Percentiles rank a stretch among this genome's conserved stretches.
These are phyloP conservation scores for Chaetothyriales sp. DNA, from an alignment of 2,329 filamentous ascomycete genomes.

Conservation along the genomic window DNA sequence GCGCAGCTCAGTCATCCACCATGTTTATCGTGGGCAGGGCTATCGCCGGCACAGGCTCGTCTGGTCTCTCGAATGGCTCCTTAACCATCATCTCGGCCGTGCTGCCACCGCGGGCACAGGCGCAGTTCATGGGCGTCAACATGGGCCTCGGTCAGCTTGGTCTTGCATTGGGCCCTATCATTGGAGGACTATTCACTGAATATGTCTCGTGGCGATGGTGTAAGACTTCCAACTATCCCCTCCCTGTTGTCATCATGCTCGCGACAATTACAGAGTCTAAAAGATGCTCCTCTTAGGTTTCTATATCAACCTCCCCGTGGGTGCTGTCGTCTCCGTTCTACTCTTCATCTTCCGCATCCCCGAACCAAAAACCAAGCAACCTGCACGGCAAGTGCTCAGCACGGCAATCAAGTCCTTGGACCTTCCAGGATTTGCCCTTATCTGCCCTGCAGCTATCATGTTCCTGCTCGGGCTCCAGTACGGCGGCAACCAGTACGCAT, in stretches of 20 bases:
- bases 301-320: slow-evolving; percentile 38
- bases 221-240: too few relatives aligned
- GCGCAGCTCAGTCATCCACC: slow-evolving; percentile 21
- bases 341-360: slow-evolving; percentile 18
- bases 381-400: slow-evolving; percentile 6
- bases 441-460: slow-evolving; percentile 33
- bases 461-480: slow-evolving; percentile 43
- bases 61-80: slow-evolving; percentile 21
- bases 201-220: slow-evolving; percentile 21
- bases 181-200: slow-evolving; percentile 21
- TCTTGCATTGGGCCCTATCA: slow-evolving; percentile 19
- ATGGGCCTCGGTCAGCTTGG: slow-evolving; percentile 19
- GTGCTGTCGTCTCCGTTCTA: slow-evolving; percentile 17
- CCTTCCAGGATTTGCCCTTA: slow-evolving; percentile 33
- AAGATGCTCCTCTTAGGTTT: neutral
- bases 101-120: slow-evolving; percentile 32
- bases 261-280: neutral
- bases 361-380: slow-evolving; percentile 8
- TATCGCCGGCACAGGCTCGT: slow-evolving; percentile 23
- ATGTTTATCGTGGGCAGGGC: slow-evolving; percentile 28
- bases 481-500: slow-evolving; percentile 39
- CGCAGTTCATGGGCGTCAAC: slow-evolving; percentile 29
- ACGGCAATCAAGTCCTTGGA: slow-evolving; percentile 32
- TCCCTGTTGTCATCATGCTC: neutral
- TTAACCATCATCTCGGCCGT: slow-evolving; percentile 35